Evolutionary conservation across 192 early-diverging fungal genomes (phyloP), one percentile per base, ranked within the genome.

Genomic region (Coemansia umbellata): DNA sequence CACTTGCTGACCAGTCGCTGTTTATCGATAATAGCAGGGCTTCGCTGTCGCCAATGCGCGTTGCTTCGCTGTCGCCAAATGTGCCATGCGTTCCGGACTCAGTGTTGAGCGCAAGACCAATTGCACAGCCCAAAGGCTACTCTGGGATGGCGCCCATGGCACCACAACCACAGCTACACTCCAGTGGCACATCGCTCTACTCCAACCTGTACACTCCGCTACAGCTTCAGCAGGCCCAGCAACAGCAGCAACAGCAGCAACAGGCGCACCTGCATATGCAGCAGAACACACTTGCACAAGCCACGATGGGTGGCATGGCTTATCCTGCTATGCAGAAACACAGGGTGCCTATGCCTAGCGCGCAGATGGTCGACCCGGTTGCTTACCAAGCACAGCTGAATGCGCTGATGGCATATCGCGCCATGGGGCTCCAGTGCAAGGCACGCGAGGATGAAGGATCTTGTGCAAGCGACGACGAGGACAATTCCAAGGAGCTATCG

Each of bases 381-480:
- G 53, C 47, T 28, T 48, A 74, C 50, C 64, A 74, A 53, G 71
- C 71, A 24, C 60, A 66, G 15, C 61, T 74, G 64, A 66, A 74
- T 42, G 58, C 64, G 47, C 65, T 74, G 33, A 67, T 74, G 71
- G 51, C 53, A 36, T 74, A 74, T 60, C 71, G 71, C 15, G 71
- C 71, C 26, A 74, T 74, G 71, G 71, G 71, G 2, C 60, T 74
- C 39, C 71, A 74, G 45, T 74, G 71, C 71, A 66, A 48, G 28
- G 71, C 71, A 42, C 71, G 64, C 3, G 71, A 60, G 13, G 64
- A 63, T 47, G 50, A 28, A 5, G 62, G n/a, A 3, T 44, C 49
- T 9, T 50, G 28, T n/a, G 47, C 50, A 2, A 35, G 11, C 23
- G 55, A 52, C 14, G 52, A 19, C 28, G 55, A 63, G 19, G 62